A percentile compares a stretch with the other conserved stretches of the same genome.
phyloP scores from a whole-genome alignment of 139 green algal species.

The Micractinium sp. region DNA sequence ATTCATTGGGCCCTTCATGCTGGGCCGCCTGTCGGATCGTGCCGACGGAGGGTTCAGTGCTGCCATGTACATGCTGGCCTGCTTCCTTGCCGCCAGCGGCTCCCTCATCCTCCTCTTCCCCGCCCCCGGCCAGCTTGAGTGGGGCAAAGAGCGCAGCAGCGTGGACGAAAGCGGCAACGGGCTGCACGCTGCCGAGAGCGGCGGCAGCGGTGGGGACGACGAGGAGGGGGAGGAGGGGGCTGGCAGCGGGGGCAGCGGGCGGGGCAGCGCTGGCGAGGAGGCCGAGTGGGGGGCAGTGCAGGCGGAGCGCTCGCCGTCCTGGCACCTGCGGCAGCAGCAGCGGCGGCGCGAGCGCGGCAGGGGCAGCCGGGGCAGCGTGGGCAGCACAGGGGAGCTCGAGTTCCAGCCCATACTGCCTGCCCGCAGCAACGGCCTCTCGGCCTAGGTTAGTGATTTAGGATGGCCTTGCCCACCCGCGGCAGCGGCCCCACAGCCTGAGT shows the following conservation, averaged over 20 bases:
- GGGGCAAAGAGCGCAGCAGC: too few species aligned
- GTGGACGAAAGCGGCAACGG: neutral
- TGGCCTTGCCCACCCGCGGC: neutral
- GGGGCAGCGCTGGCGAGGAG: neutral
- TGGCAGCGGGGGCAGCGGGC: neutral
- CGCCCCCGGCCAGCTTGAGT: neutral
- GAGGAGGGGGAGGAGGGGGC: neutral
- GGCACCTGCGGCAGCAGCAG: neutral
- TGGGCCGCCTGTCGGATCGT: constrained; percentile 34
- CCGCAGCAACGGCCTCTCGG: neutral
- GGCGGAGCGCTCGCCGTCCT: neutral
- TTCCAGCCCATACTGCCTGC: constrained; percentile 15
- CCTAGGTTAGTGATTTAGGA: too few species aligned
- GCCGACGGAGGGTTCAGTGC: constrained; percentile 27
- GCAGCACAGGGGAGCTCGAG: neutral
- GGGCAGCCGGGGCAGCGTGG: neutral
- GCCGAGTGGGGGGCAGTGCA: neutral
- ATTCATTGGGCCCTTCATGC: constrained; percentile 44
- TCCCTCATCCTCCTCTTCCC: constrained; percentile 40
- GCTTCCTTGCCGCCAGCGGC: constrained; percentile 29
- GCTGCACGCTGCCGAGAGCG: neutral
- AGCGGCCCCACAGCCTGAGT: neutral
- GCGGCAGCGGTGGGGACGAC: neutral
- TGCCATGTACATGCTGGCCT: constrained; percentile 35
- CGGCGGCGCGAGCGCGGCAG: neutral